Evolutionary conservation across 371 early-diverging fungal species (phyloP).

Genomic region (Dichotomocladium elegans): DNA sequence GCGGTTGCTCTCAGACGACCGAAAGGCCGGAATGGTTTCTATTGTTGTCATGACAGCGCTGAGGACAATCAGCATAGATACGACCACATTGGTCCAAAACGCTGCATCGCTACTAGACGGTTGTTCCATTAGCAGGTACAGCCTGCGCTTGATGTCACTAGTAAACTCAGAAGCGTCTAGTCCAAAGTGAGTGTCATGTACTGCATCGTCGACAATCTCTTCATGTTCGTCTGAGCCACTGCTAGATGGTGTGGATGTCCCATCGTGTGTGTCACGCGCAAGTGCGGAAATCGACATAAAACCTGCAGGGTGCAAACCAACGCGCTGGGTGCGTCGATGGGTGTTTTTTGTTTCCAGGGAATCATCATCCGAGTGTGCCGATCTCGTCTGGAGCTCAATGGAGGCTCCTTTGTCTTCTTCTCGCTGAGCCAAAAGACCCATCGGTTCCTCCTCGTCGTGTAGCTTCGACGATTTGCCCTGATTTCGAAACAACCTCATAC

Average conservation of each 20-base stretch:
- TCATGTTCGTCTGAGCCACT: conserved; percentile 18
- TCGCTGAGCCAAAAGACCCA: conserved; percentile 2
- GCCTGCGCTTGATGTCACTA: conserved; percentile 47
- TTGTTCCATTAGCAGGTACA: conserved; percentile 70
- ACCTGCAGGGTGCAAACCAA: conserved; percentile 9
- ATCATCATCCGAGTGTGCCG: neutral
- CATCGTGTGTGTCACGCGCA: conserved; percentile 3
- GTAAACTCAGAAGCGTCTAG: conserved; percentile 17
- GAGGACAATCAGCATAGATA: conserved; percentile 70
- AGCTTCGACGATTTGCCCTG: conserved; percentile 4
- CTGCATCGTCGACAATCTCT: conserved; percentile 59
- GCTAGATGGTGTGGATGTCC: neutral
- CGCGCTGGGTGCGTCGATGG: neutral
- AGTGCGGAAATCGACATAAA: conserved; percentile 12
- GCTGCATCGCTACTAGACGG: conserved; percentile 70
- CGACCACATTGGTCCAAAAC: conserved; percentile 71
- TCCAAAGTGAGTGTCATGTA: conserved; percentile 27
- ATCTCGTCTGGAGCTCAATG: neutral
- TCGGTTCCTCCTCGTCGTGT: conserved; percentile 16
- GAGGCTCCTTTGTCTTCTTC: neutral
- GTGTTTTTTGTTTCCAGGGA: neutral
- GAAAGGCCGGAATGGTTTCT: conserved; percentile 82
- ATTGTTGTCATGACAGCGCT: conserved; percentile 79
- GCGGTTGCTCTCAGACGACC: conserved; percentile 51
- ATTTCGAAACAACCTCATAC: conserved; percentile 12